Evolutionary conservation across 164 flowering plant genomes (phyloP).

Genomic region (Chimonanthus praecox): DNA sequence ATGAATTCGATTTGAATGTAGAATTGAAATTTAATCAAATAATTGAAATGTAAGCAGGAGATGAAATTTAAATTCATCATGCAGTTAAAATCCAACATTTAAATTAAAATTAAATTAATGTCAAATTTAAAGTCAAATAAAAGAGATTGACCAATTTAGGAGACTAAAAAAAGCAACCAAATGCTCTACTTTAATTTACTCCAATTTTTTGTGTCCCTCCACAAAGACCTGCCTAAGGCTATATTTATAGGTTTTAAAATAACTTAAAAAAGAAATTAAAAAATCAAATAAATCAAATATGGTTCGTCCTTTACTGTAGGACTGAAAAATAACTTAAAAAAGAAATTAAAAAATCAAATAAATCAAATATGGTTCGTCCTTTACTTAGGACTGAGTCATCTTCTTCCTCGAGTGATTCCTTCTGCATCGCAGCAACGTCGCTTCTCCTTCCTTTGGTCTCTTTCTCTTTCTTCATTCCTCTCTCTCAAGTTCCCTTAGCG

Average conservation of each 20-base stretch:
- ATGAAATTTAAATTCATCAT: too few species aligned
- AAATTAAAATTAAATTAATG: too few species aligned
- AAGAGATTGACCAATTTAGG: too few species aligned
- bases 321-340: neutral
- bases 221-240: neutral
- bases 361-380: neutral
- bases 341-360: neutral
- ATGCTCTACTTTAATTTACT: too few species aligned
- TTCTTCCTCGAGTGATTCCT: neutral
- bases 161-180: too few species aligned
- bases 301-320: neutral
- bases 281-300: neutral
- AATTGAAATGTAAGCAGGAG: too few species aligned
- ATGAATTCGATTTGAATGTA: too few species aligned
- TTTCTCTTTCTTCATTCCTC: neutral
- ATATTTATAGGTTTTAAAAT: neutral
- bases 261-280: neutral
- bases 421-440: neutral
- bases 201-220: too few species aligned
- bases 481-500: neutral
- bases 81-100: too few species aligned
- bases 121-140: too few species aligned
- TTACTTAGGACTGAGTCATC: neutral
- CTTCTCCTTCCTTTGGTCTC: neutral
- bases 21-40: too few species aligned